Base-by-base conservation (phyloP, 371 early-diverging fungal genomes). In the Mucor sp. region DNA sequence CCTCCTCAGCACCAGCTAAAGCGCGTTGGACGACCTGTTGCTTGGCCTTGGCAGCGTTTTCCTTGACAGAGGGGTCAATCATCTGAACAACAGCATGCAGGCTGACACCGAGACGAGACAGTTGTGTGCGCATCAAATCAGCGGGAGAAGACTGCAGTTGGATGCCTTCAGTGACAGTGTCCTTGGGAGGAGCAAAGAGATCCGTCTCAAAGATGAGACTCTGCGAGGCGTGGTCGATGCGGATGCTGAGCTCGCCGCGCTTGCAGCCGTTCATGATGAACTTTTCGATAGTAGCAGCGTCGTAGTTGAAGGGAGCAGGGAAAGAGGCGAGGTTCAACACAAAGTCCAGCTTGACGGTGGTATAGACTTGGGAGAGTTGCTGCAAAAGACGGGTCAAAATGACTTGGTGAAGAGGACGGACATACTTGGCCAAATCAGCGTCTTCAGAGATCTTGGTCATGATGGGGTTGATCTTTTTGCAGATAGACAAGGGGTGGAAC, bases 191-290 rank as follows among this genome's bases (percentile, higher is more conserved):
- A 33, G 93, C 90, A 71, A 87, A 87, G 57, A 96, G 86, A 66
- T 95, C 90, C 28, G 94, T 92, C 75, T 95, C 95, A 65, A 98
- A 98, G 53, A 90, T 91, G 65, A 98, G 83, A 62, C 93, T 90
- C 69, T 91, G 91, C n/a, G 94, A 89, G 65, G 89, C 87, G 82
- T 98, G 96, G 81, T 99, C 95, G 65, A 99, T 88, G 63, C 97
- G 94, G 72, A 99, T 95, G 68, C 90, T 89, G 68, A 99, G 86
- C 77, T 99, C 98, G 43, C 97, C 96, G 76, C 94, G 94, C 67
- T 95, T 92, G 81, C 96, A 95, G 37, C 97, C 99, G 77, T 94
- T 91, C 95, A 98, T 95, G 70, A 98, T 92, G 81, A 98, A 96
- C 79, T 94, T 93, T 83, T 99, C 99, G 70, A 99, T 94, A 15